phyloP scores from a whole-genome alignment of 2,329 filamentous ascomycete species.

The Hymenoscyphus repandus region DNA sequence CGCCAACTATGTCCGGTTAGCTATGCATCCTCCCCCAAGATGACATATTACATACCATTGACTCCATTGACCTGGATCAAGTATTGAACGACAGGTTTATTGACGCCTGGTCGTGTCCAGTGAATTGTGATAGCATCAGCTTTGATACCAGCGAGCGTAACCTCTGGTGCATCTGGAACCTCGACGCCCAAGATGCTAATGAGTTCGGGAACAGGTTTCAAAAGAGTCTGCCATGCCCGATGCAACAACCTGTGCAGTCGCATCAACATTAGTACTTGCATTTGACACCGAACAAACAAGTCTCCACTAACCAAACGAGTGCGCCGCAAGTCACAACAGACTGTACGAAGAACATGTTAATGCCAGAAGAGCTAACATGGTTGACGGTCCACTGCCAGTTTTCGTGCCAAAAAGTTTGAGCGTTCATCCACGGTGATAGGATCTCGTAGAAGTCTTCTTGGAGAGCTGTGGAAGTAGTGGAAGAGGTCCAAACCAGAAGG shows the following conservation, averaged over 20 bases:
- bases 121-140: constrained; percentile 82
- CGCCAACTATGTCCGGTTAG: constrained; percentile 58
- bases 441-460: no score
- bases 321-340: constrained; percentile 30
- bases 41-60: constrained; percentile 56
- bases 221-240: constrained; percentile 81
- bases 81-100: constrained; percentile 68
- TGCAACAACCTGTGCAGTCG: constrained; percentile 62
- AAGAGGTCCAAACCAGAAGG: no score
- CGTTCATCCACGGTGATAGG: constrained; percentile 28
- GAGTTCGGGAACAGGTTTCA: constrained; percentile 85
- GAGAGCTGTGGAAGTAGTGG: no score
- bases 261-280: constrained; percentile 12
- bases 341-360: constrained; percentile 31
- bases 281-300: not conserved
- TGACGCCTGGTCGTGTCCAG: constrained; percentile 71
- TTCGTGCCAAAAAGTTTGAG: constrained; percentile 28
- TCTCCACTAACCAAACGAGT: constrained; percentile 27
- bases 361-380: constrained; percentile 26
- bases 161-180: constrained; percentile 81
- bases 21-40: not conserved
- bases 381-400: constrained; percentile 29
- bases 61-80: constrained; percentile 91
- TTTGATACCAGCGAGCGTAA: constrained; percentile 85
- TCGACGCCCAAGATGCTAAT: constrained; percentile 90